Evolutionary conservation across 2,329 filamentous ascomycete species (phyloP).

Genomic region (Colletotrichum zoysiae): DNA sequence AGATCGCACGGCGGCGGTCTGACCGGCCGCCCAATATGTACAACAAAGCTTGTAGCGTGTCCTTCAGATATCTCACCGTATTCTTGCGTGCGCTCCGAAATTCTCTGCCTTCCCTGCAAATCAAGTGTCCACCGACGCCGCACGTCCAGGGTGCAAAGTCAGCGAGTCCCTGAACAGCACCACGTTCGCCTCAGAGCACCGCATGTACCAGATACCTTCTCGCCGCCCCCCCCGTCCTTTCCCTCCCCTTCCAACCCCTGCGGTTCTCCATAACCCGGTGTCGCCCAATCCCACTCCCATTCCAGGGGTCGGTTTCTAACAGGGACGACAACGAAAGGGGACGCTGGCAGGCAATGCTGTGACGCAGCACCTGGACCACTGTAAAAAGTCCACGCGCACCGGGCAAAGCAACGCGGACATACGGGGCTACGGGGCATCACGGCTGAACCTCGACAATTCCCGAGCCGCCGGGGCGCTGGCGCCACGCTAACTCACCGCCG

Average conservation of each 20-base stretch:
- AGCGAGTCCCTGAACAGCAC: conserved; percentile 33
- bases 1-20: background rate
- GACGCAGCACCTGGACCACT: conserved; percentile 1
- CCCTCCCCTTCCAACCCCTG: conserved; percentile 33
- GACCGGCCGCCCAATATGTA: background rate
- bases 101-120: conserved; percentile 22
- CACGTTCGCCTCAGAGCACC: background rate
- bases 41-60: background rate
- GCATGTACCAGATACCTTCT: conserved; percentile 12
- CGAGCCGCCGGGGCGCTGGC: conserved; percentile 37
- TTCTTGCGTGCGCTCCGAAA: conserved; percentile 5
- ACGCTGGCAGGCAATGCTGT: background rate
- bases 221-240: conserved; percentile 4
- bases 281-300: conserved; percentile 31
- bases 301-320: conserved; percentile 20
- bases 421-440: conserved; percentile 20
- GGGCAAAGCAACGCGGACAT: background rate
- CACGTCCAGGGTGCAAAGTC: conserved; percentile 27
- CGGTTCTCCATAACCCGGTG: conserved; percentile 38
- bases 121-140: conserved; percentile 15
- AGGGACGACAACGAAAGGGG: conserved; percentile 8
- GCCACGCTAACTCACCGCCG: conserved; percentile 26
- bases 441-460: conserved; percentile 41
- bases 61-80: background rate
- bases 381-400: background rate